These are phyloP conservation scores for Neurospora sp. DNA, from an alignment of 2,329 filamentous ascomycete species.

Conservation along the genomic window DNA sequence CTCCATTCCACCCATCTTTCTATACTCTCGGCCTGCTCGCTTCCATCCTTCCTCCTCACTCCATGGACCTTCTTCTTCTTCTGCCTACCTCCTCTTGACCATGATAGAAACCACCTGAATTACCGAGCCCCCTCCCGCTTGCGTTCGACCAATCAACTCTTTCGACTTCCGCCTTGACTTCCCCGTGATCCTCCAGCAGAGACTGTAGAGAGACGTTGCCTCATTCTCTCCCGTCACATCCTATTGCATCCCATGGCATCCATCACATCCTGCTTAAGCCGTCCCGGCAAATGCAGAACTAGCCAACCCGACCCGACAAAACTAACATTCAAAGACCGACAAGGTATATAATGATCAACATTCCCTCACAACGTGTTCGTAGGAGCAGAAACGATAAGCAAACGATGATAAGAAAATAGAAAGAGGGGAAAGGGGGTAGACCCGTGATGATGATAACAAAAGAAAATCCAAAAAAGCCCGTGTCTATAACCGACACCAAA, in stretches of 20 bases:
- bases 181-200: not conserved
- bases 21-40: not conserved
- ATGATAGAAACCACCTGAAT: not conserved
- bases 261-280: not conserved
- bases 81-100: not conserved
- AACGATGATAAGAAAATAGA: not conserved
- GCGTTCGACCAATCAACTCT: not conserved
- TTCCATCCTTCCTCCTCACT: not conserved
- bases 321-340: not conserved
- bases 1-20: not conserved
- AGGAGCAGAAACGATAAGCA: not conserved
- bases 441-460: not conserved
- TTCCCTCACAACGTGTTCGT: not conserved
- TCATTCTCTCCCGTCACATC: not conserved
- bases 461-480: not conserved
- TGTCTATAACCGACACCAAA: not conserved
- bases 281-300: not conserved
- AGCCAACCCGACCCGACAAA: not conserved
- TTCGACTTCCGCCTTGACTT: not conserved
- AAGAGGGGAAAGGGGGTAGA: slow-evolving; percentile 1
- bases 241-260: not conserved
- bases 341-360: not conserved
- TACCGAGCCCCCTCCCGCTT: not conserved
- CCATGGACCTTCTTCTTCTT: too few species aligned
- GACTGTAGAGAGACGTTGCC: not conserved